Evolutionary conservation across 768 basidiomycete species (phyloP), one percentile per base, ranked within the genome.

Genomic region (Rhizopogon vesiculosus): DNA sequence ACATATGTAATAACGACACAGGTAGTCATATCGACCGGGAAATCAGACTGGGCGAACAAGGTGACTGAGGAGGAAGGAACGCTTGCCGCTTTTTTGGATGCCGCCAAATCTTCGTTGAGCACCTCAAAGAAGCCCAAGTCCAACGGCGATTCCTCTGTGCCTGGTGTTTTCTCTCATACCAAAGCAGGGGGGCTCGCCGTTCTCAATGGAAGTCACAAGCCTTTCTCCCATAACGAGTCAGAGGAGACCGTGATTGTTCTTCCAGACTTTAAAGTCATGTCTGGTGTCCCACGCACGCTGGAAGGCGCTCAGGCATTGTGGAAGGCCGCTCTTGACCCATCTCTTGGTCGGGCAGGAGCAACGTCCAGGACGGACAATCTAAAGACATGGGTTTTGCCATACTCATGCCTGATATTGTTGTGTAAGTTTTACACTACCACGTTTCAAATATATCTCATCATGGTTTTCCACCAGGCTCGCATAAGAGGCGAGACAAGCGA

Each of bases 401-500:
- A 98, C 69, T 81, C 91, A 3, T 91, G 90, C 61, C 87, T 92
- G 29, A 87, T 99, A 51, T 72, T 98, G 18, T 75, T 99, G 28
- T 99, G 95, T 93, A 69, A 72, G 85, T 78, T n/a, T 33, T 39
- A 38, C 19, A 16, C 5, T 33, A 7, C 61, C 45, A 7, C 31
- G 35, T 48, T 25, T 33, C 22, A 13, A 51, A 15, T 9, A 18
- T 10, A 45, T 39, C 55, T 59, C 29, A 61, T 44, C 22, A 19
- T 22, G 10, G 9, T 39, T 31, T 19, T 2, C 38, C 42, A 10
- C 33, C 64, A 95, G 93, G 95, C 69, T 97, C 94, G 2, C 96
- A 98, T 73, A 93, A 93, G 73, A 83, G 82, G 62, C 78, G 95
- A 33, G 96, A 98, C 72, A 95, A 94, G 66, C 84, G 93, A 57